These are phyloP conservation scores for Colletotrichum sp. DNA, from an alignment of 2,329 filamentous ascomycete genomes.

Conservation along the genomic window DNA sequence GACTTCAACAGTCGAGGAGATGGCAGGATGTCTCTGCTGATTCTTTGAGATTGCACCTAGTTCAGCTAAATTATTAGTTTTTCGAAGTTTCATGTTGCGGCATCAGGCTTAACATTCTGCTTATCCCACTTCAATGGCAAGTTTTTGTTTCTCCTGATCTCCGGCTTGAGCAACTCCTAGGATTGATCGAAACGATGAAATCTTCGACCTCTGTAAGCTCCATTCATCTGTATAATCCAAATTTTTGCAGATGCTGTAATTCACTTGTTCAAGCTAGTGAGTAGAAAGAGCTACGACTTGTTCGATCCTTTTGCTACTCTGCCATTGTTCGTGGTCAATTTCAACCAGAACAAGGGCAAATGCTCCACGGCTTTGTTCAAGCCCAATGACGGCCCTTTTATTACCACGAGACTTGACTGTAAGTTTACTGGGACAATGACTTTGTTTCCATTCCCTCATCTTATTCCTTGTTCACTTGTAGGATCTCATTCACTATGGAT, in stretches of 20 bases:
- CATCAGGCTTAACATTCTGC: no score
- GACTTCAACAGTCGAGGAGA: not conserved
- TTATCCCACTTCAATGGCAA: not conserved
- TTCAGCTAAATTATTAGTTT: no score
- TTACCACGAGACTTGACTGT: no score
- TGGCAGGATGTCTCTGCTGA: rapidly evolving
- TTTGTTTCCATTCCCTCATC: not conserved
- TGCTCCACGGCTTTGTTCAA: not conserved
- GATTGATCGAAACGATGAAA: not conserved
- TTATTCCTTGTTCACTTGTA: rapidly evolving
- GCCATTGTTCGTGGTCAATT: rapidly evolving
- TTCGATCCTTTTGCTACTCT: rapidly evolving
- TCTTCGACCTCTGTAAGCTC: rapidly evolving
- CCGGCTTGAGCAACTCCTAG: not conserved
- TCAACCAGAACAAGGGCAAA: rapidly evolving
- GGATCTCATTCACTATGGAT: rapidly evolving
- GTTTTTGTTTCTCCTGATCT: not conserved
- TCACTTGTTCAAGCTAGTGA: rapidly evolving
- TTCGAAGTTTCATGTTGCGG: no score
- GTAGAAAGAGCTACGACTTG: rapidly evolving
- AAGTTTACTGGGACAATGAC: not conserved
- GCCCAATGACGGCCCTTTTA: no score
- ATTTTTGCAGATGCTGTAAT: rapidly evolving
- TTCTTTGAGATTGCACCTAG: rapidly evolving
- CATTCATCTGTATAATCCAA: rapidly evolving